Evolutionary conservation across 768 basidiomycete genomes (phyloP).

Genomic region (Lactarius sanguifluus): DNA sequence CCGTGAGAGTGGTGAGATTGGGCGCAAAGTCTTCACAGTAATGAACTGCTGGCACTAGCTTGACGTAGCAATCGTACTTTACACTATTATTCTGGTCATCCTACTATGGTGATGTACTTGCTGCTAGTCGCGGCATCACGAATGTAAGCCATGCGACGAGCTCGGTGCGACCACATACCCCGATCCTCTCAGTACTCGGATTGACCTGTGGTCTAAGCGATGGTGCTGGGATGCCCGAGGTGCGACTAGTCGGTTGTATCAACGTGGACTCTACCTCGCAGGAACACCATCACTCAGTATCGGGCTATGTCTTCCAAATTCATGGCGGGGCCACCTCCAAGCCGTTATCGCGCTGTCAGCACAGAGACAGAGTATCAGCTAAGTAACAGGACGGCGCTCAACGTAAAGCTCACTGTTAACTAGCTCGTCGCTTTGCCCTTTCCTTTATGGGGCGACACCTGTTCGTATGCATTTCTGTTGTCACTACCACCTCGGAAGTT

Average conservation of each 20-base stretch:
- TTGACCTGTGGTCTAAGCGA: neutral
- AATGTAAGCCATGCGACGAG: neutral
- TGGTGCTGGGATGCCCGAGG: neutral
- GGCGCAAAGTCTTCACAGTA: too few relatives aligned
- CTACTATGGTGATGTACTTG: neutral
- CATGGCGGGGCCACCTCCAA: neutral
- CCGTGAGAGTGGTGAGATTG: neutral
- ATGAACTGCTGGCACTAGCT: neutral
- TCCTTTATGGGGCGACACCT: conserved; percentile 18
- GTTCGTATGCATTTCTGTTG: conserved; percentile 26
- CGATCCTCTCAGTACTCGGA: neutral
- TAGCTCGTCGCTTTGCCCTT: conserved; percentile 13
- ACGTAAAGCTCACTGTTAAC: too few relatives aligned
- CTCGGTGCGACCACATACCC: neutral
- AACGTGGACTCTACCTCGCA: neutral
- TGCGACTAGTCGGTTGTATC: neutral
- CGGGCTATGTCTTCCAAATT: neutral
- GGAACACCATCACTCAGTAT: neutral
- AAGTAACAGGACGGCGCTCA: too few relatives aligned
- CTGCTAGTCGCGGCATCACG: neutral
- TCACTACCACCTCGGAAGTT: neutral
- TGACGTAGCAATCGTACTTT: neutral
- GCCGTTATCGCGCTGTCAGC: neutral
- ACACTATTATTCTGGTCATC: neutral
- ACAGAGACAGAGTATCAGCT: too few relatives aligned